phyloP scores from a whole-genome alignment of 805 yeast genomes.

The Lachancea lanzarotensis region DNA sequence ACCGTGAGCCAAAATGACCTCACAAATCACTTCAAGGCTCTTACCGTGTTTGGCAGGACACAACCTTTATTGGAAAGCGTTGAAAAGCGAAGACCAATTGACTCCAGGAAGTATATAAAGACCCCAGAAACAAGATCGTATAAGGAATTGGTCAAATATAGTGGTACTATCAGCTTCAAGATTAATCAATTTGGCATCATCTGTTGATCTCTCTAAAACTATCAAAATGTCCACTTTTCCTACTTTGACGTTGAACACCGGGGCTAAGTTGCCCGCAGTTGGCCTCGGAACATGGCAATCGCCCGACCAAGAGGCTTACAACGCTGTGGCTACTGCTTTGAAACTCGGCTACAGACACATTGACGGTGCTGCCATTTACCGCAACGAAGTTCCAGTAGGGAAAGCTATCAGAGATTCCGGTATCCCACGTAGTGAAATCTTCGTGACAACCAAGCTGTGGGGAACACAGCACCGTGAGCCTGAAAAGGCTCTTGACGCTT shows the following conservation, averaged over 20 bases:
- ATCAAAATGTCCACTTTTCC: neutral
- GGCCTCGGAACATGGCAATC: constrained; percentile 75
- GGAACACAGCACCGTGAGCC: constrained; percentile 44
- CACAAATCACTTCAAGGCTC: too few relatives aligned
- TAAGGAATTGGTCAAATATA: too few relatives aligned
- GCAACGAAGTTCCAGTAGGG: constrained; percentile 62
- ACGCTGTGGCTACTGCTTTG: constrained; percentile 55
- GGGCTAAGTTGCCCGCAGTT: constrained; percentile 55
- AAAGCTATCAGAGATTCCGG: constrained; percentile 50
- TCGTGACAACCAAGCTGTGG: constrained; percentile 69
- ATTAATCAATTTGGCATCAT: too few relatives aligned
- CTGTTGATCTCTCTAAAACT: neutral
- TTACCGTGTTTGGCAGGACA: too few relatives aligned
- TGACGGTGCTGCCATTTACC: constrained; percentile 67
- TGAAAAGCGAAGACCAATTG: too few relatives aligned
- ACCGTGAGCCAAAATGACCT: too few relatives aligned
- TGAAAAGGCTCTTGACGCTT: constrained; percentile 46
- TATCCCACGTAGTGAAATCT: constrained; percentile 56
- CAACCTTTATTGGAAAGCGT: too few relatives aligned
- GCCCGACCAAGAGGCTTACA: constrained; percentile 45
- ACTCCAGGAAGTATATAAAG: too few relatives aligned
- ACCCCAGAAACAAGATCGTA: too few relatives aligned
- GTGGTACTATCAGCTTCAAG: too few relatives aligned
- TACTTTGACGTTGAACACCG: constrained; percentile 48
- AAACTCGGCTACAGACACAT: constrained; percentile 66